These are phyloP conservation scores for Fusarium newnesense DNA, from an alignment of 2,329 filamentous ascomycete species.

Conservation along the genomic window DNA sequence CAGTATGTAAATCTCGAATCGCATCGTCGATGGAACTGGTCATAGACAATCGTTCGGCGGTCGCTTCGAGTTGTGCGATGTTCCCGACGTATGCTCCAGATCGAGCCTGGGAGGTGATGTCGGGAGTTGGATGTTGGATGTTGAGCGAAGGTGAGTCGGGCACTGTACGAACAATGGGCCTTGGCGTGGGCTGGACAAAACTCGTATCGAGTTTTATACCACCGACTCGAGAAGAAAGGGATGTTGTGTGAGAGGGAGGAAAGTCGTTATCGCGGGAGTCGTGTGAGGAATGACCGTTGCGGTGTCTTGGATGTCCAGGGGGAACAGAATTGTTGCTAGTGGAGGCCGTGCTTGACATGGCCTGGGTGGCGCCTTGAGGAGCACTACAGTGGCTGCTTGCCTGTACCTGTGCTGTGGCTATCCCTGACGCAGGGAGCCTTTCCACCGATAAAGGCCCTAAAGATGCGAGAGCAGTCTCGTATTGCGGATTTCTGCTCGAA, in stretches of 20 bases:
- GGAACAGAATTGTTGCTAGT: slow-evolving; percentile 30
- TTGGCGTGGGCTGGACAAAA: slow-evolving; percentile 52
- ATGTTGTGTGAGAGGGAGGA: slow-evolving; percentile 21
- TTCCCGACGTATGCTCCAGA: slow-evolving; percentile 72
- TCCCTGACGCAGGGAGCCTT: slow-evolving; percentile 29
- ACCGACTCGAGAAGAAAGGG: slow-evolving; percentile 47
- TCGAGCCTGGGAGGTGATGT: slow-evolving; percentile 63
- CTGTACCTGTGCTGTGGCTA: slow-evolving; percentile 30
- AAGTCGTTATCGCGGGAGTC: slow-evolving; percentile 26
- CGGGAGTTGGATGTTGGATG: slow-evolving; percentile 69
- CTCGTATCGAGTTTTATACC: slow-evolving; percentile 59
- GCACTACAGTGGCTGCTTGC: slow-evolving; percentile 35
- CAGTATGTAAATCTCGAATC: slow-evolving; percentile 77
- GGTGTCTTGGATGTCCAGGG: slow-evolving; percentile 40
- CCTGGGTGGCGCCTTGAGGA: slow-evolving; percentile 35
- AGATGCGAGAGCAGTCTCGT: slow-evolving; percentile 40
- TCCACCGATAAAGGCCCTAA: slow-evolving; percentile 25
- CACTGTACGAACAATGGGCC: slow-evolving; percentile 60
- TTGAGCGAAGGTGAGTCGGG: slow-evolving; percentile 56
- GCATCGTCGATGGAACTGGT: slow-evolving; percentile 82
- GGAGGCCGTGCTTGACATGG: slow-evolving; percentile 34
- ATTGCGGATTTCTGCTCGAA: slow-evolving; percentile 26
- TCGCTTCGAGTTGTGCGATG: slow-evolving; percentile 79
- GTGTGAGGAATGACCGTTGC: slow-evolving; percentile 35
- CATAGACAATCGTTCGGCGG: slow-evolving; percentile 78